phyloP scores from a whole-genome alignment of 2,329 filamentous ascomycete species.

The Penicillium decumbens region DNA sequence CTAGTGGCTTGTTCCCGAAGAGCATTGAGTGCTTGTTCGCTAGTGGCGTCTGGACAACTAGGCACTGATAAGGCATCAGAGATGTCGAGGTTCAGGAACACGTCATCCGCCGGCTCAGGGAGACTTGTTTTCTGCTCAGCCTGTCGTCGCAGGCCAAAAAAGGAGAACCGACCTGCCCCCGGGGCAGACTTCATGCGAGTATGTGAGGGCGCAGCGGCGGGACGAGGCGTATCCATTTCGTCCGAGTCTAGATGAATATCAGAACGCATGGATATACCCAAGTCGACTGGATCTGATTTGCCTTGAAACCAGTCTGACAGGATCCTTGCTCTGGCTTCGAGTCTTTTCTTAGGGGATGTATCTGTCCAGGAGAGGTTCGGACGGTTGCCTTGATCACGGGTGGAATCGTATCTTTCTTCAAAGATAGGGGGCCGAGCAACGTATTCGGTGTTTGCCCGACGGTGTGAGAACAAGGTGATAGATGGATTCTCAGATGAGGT shows the following conservation, averaged over 20 bases:
- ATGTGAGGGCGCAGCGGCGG: conserved; percentile 10
- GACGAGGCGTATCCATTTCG: conserved; percentile 15
- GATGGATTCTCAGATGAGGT: conserved; percentile 13
- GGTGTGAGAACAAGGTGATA: conserved; percentile 25
- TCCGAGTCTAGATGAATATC: conserved; percentile 8
- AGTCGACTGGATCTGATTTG: conserved; percentile 47
- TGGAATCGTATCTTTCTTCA: conserved; percentile 23
- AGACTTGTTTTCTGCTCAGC: conserved; percentile 24
- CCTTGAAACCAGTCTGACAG: conserved; percentile 53
- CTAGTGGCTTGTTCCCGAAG: conserved; percentile 54
- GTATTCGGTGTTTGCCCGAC: conserved; percentile 35
- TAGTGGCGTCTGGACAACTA: conserved; percentile 47
- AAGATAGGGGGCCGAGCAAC: conserved; percentile 29
- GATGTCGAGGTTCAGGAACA: conserved; percentile 54
- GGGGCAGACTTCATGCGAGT: conserved; percentile 18
- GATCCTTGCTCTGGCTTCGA: conserved; percentile 32
- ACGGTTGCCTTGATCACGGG: conserved; percentile 13
- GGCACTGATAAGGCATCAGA: conserved; percentile 48
- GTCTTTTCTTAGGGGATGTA: conserved; percentile 28
- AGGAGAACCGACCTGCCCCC: conserved; percentile 37
- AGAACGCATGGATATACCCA: conserved; percentile 36
- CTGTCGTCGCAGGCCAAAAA: conserved; percentile 40
- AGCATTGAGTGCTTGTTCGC: conserved; percentile 53
- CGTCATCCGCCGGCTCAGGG: conserved; percentile 46
- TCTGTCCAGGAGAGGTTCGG: conserved; percentile 20